phyloP scores from a whole-genome alignment of 345 rosid genomes.

The Gossypium longicalyx region DNA sequence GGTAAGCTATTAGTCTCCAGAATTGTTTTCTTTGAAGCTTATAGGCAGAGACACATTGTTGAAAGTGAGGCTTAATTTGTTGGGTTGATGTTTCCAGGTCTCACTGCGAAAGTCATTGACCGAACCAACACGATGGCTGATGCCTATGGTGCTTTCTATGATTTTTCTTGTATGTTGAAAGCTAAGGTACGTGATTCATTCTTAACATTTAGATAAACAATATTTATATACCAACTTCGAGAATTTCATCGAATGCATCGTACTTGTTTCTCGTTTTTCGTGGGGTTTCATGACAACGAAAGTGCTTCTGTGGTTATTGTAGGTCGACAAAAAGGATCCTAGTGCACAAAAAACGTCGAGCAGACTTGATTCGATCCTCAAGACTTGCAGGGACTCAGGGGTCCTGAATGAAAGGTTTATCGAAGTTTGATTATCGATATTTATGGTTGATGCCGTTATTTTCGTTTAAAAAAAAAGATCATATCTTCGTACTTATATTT shows the following conservation, averaged over 20 bases:
- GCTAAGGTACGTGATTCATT: constrained; percentile 46
- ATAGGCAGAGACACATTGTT: background rate
- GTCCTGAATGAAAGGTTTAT: constrained; percentile 48
- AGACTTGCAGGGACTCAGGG: constrained; percentile 60
- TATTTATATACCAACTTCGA: background rate
- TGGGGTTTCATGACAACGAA: background rate
- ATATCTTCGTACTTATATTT: background rate
- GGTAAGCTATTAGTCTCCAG: constrained; percentile 46
- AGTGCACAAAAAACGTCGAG: constrained; percentile 53
- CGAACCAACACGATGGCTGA: constrained; percentile 79
- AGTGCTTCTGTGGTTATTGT: background rate
- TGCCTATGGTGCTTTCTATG: constrained; percentile 82
- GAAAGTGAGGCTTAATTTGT: background rate
- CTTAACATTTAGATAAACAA: background rate
- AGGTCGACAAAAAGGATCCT: constrained; percentile 76
- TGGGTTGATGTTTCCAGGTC: constrained; percentile 48
- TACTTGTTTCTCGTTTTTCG: background rate
- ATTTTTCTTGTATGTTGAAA: constrained; percentile 66
- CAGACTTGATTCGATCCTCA: constrained; percentile 58
- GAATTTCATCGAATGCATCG: background rate
- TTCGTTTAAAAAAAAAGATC: background rate
- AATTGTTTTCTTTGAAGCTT: constrained; percentile 5
- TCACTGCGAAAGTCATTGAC: constrained; percentile 80
- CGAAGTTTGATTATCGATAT: background rate
- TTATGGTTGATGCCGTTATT: background rate